Evolutionary conservation across 2,329 filamentous ascomycete genomes (phyloP).

Genomic region (Trichoderma citrinoviride): DNA sequence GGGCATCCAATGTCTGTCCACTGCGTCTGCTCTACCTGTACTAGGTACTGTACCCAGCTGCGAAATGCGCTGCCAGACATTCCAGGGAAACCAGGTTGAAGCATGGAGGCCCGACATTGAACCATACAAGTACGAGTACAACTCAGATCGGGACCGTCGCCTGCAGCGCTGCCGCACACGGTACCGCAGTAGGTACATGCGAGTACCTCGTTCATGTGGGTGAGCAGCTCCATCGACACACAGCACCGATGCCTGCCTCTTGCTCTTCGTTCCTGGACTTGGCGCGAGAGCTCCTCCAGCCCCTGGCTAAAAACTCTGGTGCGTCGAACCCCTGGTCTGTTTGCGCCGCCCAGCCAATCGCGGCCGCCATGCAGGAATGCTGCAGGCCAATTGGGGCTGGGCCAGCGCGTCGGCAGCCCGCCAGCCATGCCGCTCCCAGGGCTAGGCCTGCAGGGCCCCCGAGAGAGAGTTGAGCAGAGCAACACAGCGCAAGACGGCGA

Average conservation of each 20-base stretch:
- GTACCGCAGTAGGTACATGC: background rate
- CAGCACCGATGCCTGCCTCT: background rate
- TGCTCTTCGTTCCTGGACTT: conserved; percentile 13
- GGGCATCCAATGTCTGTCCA: too few species aligned
- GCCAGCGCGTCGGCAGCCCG: conserved; percentile 15
- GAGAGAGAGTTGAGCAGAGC: conserved; percentile 12
- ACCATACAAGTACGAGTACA: background rate
- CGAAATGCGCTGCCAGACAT: too few species aligned
- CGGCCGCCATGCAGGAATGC: conserved; percentile 21
- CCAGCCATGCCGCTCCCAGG: conserved; percentile 6
- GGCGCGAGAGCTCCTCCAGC: conserved; percentile 14
- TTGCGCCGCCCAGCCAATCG: conserved; percentile 18
- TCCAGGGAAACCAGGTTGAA: too few species aligned
- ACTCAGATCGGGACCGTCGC: background rate
- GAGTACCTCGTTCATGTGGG: background rate
- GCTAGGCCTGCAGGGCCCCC: conserved; percentile 14
- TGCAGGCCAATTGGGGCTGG: conserved; percentile 18
- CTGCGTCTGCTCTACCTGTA: too few species aligned
- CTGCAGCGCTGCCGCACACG: background rate
- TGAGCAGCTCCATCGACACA: background rate
- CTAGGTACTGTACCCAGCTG: too few species aligned
- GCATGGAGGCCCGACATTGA: too few species aligned
- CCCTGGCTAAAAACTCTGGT: conserved; percentile 8
- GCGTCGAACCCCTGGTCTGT: conserved; percentile 1
- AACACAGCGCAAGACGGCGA: background rate